Evolutionary conservation across 2,329 filamentous ascomycete genomes (phyloP).

Genomic region (Arthrobotrys sinensis): DNA sequence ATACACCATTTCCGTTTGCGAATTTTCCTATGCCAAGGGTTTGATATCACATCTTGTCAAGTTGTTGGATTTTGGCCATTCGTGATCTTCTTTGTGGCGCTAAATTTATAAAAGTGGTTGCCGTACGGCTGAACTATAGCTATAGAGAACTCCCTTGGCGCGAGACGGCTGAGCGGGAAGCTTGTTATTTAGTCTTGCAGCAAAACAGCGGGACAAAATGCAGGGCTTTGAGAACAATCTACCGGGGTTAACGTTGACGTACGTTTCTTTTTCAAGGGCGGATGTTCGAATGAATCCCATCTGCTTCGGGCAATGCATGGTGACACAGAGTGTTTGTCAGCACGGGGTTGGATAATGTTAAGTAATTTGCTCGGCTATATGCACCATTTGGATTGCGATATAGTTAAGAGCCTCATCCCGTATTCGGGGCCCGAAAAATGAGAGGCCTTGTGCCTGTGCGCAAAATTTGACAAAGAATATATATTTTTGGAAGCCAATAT

Average conservation of each 20-base stretch:
- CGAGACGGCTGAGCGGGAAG: too few relatives aligned
- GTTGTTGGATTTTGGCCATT: slow-evolving; percentile 6
- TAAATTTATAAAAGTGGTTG: not conserved
- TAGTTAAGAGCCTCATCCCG: slow-evolving; percentile 12
- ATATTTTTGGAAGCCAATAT: not conserved
- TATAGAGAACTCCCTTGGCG: not conserved
- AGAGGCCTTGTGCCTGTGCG: not conserved
- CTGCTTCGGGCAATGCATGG: not conserved
- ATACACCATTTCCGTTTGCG: not conserved
- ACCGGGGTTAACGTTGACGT: too few relatives aligned
- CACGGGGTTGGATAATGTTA: not conserved
- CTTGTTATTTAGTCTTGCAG: too few relatives aligned
- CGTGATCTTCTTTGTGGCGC: not conserved
- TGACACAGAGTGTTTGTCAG: not conserved
- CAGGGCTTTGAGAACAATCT: too few relatives aligned
- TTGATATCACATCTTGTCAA: slow-evolving; percentile 5
- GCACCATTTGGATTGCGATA: not conserved
- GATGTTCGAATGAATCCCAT: too few relatives aligned
- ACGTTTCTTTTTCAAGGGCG: too few relatives aligned
- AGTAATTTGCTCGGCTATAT: slow-evolving; percentile 3
- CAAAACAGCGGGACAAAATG: too few relatives aligned
- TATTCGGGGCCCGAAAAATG: not conserved
- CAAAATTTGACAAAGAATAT: not conserved
- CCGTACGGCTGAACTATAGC: not conserved
- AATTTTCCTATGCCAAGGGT: not conserved